Evolutionary conservation across 1,284 basidiomycete genomes (phyloP).

Genomic region (Ustilago nuda): DNA sequence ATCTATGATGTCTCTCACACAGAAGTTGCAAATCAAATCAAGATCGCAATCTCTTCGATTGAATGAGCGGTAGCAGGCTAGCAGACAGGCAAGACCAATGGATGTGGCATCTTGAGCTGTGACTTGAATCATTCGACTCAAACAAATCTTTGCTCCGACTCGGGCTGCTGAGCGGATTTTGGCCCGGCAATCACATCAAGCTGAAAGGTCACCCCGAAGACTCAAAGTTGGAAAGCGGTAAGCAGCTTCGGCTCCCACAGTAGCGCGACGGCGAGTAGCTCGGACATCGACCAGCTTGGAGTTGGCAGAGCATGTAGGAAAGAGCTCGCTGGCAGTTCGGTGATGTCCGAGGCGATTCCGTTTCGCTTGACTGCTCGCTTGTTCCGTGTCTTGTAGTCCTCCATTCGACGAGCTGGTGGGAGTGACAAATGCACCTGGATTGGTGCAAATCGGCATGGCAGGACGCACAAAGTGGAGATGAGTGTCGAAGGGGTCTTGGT

Average conservation of each 20-base stretch:
- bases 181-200: background rate
- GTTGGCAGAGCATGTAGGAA: background rate
- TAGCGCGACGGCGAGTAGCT: slow-evolving; percentile 32
- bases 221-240: slow-evolving; percentile 16
- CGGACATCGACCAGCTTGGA: slow-evolving; percentile 1
- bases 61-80: slow-evolving; percentile 19
- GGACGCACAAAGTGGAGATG: slow-evolving; percentile 45
- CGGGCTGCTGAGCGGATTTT: background rate
- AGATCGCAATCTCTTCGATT: slow-evolving; percentile 23
- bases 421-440: slow-evolving; percentile 29
- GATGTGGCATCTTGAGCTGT: slow-evolving; percentile 4
- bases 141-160: background rate
- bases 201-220: slow-evolving; percentile 11
- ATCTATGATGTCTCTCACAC: slow-evolving; percentile 9
- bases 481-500: slow-evolving; percentile 22
- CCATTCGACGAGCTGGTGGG: slow-evolving; percentile 6
- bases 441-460: slow-evolving; percentile 34
- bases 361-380: slow-evolving; percentile 6
- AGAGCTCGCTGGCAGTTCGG: slow-evolving; percentile 31
- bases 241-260: slow-evolving; percentile 32
- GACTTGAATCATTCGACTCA: slow-evolving; percentile 1
- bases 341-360: slow-evolving; percentile 32
- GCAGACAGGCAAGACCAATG: slow-evolving; percentile 5
- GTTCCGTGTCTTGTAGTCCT: background rate
- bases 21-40: background rate